Conservation (phyloP, 2,329 filamentous ascomycete genomes). For the Colletotrichum liaoningense region DNA sequence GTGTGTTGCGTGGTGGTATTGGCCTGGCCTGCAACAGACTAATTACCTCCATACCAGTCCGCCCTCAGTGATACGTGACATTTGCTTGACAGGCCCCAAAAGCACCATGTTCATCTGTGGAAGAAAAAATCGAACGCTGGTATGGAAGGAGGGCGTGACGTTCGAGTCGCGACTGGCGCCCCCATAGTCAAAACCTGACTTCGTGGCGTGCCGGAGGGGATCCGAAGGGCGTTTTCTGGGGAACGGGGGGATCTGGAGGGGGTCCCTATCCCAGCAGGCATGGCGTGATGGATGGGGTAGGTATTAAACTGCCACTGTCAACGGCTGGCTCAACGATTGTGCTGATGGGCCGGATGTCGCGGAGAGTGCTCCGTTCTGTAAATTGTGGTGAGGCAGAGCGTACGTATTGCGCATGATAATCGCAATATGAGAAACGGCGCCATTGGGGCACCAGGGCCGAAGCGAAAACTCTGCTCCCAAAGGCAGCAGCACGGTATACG, state of each 20-base stretch:
- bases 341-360: constrained; percentile 2
- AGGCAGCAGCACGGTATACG: not conserved
- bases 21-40: not conserved
- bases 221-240: constrained; percentile 21
- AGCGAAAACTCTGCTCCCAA: not conserved
- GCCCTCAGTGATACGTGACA: not conserved
- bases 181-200: not conserved
- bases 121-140: not conserved
- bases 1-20: constrained; percentile 11
- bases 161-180: not conserved
- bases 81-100: not conserved
- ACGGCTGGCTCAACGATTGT: not conserved
- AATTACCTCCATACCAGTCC: not conserved
- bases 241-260: not conserved
- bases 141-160: not conserved
- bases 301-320: not conserved
- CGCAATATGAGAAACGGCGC: not conserved
- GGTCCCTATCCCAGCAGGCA: constrained; percentile 9
- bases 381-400: not conserved
- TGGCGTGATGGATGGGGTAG: constrained; percentile 24
- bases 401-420: not conserved
- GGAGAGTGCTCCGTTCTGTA: not conserved
- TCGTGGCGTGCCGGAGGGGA: not conserved
- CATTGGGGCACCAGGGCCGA: not conserved
- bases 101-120: not conserved